Evolutionary conservation across 202 grass and related monocot genomes (phyloP), one percentile per base, ranked within the genome.

Genomic region (Hordeum pubiflorum): DNA sequence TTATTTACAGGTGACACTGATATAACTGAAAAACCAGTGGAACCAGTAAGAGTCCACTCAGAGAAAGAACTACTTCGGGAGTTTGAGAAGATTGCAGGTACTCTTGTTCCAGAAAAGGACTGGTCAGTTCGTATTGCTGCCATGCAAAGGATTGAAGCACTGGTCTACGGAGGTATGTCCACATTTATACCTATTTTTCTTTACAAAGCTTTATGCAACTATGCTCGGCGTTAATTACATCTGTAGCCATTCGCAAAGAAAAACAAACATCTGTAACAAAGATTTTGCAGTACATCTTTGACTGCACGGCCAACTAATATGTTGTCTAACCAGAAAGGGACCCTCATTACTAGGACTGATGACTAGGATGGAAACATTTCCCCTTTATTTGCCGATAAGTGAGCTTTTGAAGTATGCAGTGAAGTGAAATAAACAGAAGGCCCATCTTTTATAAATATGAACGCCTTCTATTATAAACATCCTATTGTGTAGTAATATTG

Each of bases 21-120:
- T 89, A 69, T 85, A 75, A 81, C 88, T 75, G 94, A 97, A 91
- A 97, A 89, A 72, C 82, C 88, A 82, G 82, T 94, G 76, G 91
- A 92, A 44, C 90, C 94, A 81, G 80, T 97, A 80, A 94, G 89
- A 77, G 86, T 97, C 74, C 87, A 94, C 80, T 97, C 94, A n/a
- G 94, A 97, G 77, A 97, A 97, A 84, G 94, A 97, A 84, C 88
- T 97, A 64, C 72, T 94, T 75, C 83, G 88, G 81, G 94, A 97
- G 63, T 85, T 97, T 75, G 94, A 97, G 86, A 97, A 94, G 79
- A 94, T 97, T 26, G 89, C 90, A 77, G 87, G 86, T 61, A 94
- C 77, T 76, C 90, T 97, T 70, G 94, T 83, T 33, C 94, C 94
- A 84, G 94, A 97, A 83, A 97, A 97, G 74, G 94, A 97, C 81